Conservation (phyloP, 805 yeast species). For the Candida montana region DNA sequence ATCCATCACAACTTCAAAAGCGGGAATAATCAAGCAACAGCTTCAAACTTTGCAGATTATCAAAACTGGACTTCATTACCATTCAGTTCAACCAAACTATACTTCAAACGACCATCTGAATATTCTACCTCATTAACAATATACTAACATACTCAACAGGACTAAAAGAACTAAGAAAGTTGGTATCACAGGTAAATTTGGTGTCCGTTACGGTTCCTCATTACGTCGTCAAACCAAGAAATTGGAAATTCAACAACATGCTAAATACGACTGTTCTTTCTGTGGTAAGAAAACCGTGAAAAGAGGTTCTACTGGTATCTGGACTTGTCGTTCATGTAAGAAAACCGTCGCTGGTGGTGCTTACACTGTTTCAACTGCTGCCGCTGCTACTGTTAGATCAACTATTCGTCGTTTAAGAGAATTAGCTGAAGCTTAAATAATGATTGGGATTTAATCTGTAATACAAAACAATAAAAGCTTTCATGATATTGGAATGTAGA, state of each 20-base stretch:
- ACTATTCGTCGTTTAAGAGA: conserved; percentile 99
- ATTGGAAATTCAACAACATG: conserved; percentile 98
- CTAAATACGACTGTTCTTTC: conserved; percentile 98
- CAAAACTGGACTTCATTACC: too few relatives aligned
- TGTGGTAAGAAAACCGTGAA: conserved; percentile 98
- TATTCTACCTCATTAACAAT: too few relatives aligned
- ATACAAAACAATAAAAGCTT: conserved; percentile 19
- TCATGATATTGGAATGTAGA: conserved; percentile 16
- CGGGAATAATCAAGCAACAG: too few relatives aligned
- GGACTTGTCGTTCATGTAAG: conserved; percentile 92
- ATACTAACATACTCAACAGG: conserved; percentile 37
- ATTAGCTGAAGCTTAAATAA: conserved; percentile 92
- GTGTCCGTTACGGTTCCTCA: conserved; percentile 99
- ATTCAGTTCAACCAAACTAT: too few relatives aligned
- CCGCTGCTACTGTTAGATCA: conserved; percentile 99
- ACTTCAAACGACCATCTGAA: too few relatives aligned
- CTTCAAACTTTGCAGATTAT: too few relatives aligned
- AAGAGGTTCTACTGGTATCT: conserved; percentile 98
- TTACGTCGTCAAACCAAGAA: conserved; percentile 99
- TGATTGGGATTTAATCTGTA: conserved; percentile 11
- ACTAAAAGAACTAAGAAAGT: conserved; percentile 99
- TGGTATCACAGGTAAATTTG: conserved; percentile 99
- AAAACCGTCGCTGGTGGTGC: conserved; percentile 99
- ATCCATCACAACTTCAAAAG: too few relatives aligned
- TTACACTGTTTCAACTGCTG: conserved; percentile 98